A percentile compares a stretch with the other conserved stretches of the same genome.
These are phyloP conservation scores for Melampsora americana DNA, from an alignment of 1,284 basidiomycete genomes.

Conservation along the genomic window DNA sequence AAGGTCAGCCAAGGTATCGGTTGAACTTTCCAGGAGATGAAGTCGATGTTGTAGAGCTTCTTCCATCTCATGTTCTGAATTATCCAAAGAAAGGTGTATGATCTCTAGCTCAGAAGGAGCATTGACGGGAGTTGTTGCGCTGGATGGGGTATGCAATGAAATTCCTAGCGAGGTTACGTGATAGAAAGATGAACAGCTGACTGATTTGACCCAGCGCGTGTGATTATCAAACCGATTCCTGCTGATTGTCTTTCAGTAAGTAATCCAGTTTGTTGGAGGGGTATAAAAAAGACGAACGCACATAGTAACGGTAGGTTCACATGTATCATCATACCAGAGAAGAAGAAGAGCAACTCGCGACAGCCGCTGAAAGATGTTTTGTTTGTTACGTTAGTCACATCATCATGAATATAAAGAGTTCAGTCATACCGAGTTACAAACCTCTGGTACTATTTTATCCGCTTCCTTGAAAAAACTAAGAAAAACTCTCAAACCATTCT, in stretches of 20 bases:
- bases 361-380: not conserved
- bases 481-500: constrained; percentile 16
- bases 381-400: too few species aligned
- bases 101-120: not conserved
- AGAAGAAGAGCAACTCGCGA: not conserved
- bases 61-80: constrained; percentile 25
- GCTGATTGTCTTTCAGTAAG: not conserved
- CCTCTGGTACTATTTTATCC: not conserved
- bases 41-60: constrained; percentile 18
- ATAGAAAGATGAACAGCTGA: not conserved
- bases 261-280: not conserved
- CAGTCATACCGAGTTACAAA: not conserved
- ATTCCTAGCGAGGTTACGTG: not conserved
- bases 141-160: not conserved
- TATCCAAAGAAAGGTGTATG: constrained; percentile 21
- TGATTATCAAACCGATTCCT: too few species aligned
- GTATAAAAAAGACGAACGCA: not conserved
- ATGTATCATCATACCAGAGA: not conserved
- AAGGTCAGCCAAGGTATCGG: not conserved
- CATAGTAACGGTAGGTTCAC: not conserved
- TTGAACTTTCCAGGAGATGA: not conserved
- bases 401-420: not conserved
- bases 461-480: constrained; percentile 10
- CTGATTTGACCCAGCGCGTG: not conserved
- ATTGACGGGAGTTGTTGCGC: not conserved